A percentile compares a stretch with the other conserved stretches of the same genome.
Conservation (phyloP, 2,329 filamentous ascomycete genomes). For the Cladophialophora carrionii region DNA sequence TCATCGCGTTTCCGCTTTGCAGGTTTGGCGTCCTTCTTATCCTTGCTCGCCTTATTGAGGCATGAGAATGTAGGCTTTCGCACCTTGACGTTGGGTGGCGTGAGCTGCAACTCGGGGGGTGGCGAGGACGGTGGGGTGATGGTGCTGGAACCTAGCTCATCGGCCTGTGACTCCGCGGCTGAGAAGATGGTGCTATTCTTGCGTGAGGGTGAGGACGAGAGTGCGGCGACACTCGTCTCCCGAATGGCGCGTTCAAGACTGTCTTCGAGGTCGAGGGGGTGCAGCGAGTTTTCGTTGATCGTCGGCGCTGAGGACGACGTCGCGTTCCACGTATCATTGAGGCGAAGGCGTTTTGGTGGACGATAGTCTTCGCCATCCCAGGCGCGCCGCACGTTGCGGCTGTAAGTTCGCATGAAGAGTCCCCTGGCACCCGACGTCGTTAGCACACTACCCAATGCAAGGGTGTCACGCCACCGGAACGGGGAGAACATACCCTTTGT, state of each 20-base stretch:
- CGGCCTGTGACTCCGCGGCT: slow-evolving; percentile 47
- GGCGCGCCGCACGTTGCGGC: slow-evolving; percentile 52
- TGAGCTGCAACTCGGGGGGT: slow-evolving; percentile 48
- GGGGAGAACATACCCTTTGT: slow-evolving; percentile 49
- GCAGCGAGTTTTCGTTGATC: slow-evolving; percentile 38
- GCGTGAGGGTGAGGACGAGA: slow-evolving; percentile 53
- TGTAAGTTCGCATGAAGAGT: slow-evolving; percentile 55
- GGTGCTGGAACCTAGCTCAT: slow-evolving; percentile 42
- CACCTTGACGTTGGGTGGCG: slow-evolving; percentile 48
- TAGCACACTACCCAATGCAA: slow-evolving; percentile 21
- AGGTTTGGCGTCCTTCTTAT: slow-evolving; percentile 33
- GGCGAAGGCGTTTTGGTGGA: slow-evolving; percentile 52
- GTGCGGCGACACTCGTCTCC: slow-evolving; percentile 50
- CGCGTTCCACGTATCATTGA: slow-evolving; percentile 41
- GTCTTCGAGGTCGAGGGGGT: slow-evolving; percentile 47
- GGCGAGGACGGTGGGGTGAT: slow-evolving; percentile 59
- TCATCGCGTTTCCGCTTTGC: slow-evolving; percentile 49
- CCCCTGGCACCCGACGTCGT: slow-evolving; percentile 43
- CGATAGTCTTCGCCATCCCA: slow-evolving; percentile 51
- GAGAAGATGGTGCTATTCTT: slow-evolving; percentile 52
- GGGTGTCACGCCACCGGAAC: slow-evolving; percentile 8
- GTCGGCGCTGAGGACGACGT: slow-evolving; percentile 21
- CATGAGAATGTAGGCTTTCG: slow-evolving; percentile 57
- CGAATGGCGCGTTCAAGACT: slow-evolving; percentile 54
- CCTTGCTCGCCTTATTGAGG: slow-evolving; percentile 42